Evolutionary conservation across 176 grass and related monocot genomes (phyloP).

Genomic region (Hsuehochloa calcarea): DNA sequence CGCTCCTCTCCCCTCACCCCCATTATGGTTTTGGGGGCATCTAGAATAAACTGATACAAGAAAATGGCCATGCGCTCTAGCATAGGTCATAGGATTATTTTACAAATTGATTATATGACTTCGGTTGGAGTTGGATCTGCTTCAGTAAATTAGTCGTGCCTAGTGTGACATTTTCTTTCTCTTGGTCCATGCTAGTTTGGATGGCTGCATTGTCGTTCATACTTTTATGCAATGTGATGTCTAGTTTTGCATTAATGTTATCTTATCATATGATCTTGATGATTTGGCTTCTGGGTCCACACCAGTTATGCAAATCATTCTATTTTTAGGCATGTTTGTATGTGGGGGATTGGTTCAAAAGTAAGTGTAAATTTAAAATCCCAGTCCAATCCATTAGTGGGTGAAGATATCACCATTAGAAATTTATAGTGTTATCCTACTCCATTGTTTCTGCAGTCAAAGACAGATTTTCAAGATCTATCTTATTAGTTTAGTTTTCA

Average conservation of each 20-base stretch:
- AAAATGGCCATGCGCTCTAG: too few species aligned
- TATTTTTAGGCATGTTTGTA: background rate
- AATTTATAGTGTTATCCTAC: background rate
- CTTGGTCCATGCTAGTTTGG: too few species aligned
- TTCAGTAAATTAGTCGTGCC: too few species aligned
- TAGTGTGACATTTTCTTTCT: too few species aligned
- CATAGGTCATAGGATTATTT: too few species aligned
- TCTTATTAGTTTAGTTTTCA: slow-evolving; percentile 10
- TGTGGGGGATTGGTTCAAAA: background rate
- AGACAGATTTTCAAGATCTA: background rate
- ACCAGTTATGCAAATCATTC: background rate
- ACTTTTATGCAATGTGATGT: too few species aligned
- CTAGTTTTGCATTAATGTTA: slow-evolving; percentile 1
- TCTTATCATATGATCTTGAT: slow-evolving; percentile 1
- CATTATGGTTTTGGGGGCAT: too few species aligned
- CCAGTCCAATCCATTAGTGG: background rate
- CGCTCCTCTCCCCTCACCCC: too few species aligned
- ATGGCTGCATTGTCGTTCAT: too few species aligned
- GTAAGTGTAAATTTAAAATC: background rate
- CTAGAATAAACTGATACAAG: too few species aligned
- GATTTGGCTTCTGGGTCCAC: background rate
- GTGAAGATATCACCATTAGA: background rate
- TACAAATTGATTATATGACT: too few species aligned
- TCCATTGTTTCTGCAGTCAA: background rate
- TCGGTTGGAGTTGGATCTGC: too few species aligned